A percentile compares a stretch with the other conserved stretches of the same genome.
Conservation (phyloP, 1,284 basidiomycete species). For the Fomitopsis palustris region DNA sequence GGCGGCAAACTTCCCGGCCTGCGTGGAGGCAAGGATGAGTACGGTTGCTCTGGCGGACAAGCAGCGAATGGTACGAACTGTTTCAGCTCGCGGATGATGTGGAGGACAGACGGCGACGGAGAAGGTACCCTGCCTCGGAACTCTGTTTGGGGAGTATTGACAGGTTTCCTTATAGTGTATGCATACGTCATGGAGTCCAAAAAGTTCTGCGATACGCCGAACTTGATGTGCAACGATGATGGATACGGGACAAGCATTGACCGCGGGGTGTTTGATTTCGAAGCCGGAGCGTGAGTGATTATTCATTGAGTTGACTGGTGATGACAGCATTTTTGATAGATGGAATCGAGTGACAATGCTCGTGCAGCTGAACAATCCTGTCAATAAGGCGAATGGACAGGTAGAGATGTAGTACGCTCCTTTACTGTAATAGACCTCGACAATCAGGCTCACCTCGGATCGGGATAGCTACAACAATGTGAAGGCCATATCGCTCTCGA, state of each 20-base stretch:
- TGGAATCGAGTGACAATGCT: conserved; percentile 29
- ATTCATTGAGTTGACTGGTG: neutral
- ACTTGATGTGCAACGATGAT: conserved; percentile 34
- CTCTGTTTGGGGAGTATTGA: neutral
- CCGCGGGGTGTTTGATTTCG: conserved; percentile 36
- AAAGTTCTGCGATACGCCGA: conserved; percentile 21
- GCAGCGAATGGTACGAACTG: conserved; percentile 39
- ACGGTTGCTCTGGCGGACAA: conserved; percentile 39
- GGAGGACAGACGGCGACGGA: conserved; percentile 37
- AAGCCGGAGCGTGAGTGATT: conserved; percentile 48
- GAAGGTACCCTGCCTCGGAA: conserved; percentile 32
- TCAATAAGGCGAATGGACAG: conserved; percentile 25
- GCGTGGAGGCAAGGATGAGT: conserved; percentile 36
- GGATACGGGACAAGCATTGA: conserved; percentile 41
- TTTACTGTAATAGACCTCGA: neutral
- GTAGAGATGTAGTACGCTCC: conserved; percentile 25
- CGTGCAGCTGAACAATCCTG: conserved; percentile 26
- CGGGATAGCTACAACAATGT: conserved; percentile 29
- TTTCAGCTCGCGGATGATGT: conserved; percentile 46
- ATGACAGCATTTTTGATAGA: conserved; percentile 11
- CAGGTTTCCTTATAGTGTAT: conserved; percentile 28
- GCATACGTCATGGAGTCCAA: conserved; percentile 26
- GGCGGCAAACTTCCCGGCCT: conserved; percentile 48
- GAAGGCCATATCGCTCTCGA: conserved; percentile 21
- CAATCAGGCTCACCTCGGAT: neutral